These are phyloP conservation scores for Porogramme epimiltina DNA, from an alignment of 1,284 basidiomycete genomes.

Conservation along the genomic window DNA sequence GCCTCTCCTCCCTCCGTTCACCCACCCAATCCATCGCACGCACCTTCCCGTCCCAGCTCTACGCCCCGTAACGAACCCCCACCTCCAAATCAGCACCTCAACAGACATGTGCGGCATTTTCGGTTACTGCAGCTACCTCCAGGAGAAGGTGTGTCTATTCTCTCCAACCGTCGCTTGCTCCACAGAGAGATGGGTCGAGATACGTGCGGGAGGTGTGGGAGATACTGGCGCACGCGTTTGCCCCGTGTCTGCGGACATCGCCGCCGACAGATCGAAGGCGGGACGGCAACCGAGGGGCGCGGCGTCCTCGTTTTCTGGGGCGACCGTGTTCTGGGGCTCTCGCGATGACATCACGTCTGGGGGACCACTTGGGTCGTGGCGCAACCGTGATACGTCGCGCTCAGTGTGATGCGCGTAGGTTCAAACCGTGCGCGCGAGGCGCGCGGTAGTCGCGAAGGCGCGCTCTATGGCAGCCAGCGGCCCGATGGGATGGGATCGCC, in stretches of 20 bases:
- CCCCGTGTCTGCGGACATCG: background rate
- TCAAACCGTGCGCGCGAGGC: background rate
- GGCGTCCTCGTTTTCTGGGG: background rate
- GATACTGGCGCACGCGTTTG: too few relatives aligned
- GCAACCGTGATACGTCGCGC: background rate
- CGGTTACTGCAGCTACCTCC: conserved; percentile 90
- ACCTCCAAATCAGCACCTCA: conserved; percentile 6
- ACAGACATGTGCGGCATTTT: conserved; percentile 89
- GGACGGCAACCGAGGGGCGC: background rate
- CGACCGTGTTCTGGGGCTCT: background rate
- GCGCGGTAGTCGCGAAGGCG: too few relatives aligned
- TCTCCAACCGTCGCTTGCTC: background rate
- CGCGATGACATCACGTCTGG: conserved; percentile 10
- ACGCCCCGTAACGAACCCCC: conserved; percentile 7
- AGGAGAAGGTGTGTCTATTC: conserved; percentile 77
- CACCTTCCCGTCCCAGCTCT: conserved; percentile 1
- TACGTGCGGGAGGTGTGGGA: too few relatives aligned
- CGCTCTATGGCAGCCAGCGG: too few relatives aligned
- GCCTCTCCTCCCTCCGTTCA: background rate
- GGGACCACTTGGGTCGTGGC: background rate
- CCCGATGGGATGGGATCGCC: too few relatives aligned
- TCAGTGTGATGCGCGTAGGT: background rate
- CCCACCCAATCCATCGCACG: background rate
- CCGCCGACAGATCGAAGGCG: background rate
- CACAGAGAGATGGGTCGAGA: too few relatives aligned